Evolutionary conservation across 345 rosid species (phyloP).

Genomic region (Carallia brachiata): DNA sequence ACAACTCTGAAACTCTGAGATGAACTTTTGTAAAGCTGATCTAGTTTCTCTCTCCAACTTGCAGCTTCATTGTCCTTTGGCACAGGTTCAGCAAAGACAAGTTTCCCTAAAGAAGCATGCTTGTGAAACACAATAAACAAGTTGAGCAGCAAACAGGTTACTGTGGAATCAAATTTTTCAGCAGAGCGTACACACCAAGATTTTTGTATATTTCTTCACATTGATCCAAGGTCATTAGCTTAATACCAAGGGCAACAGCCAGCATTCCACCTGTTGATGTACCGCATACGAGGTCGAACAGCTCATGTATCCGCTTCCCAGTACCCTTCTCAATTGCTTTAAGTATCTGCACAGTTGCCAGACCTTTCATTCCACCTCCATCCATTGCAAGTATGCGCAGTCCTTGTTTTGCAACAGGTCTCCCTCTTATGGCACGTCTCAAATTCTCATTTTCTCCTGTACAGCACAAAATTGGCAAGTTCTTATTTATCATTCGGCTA

Average conservation of each 20-base stretch:
- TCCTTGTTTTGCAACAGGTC: conserved; percentile 88
- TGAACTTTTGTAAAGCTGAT: conserved; percentile 97
- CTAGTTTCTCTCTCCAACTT: conserved; percentile 97
- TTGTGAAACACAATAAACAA: conserved; percentile 16
- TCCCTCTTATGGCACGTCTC: conserved; percentile 87
- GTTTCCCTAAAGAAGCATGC: conserved; percentile 63
- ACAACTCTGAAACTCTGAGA: conserved; percentile 99
- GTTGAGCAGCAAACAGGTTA: conserved; percentile 6
- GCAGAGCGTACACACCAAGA: conserved; percentile 56
- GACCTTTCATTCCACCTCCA: conserved; percentile 99
- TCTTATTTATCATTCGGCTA: conserved; percentile 1
- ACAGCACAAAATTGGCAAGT: conserved; percentile 17
- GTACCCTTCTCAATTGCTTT: conserved; percentile 96
- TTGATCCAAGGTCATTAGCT: conserved; percentile 78
- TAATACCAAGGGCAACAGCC: conserved; percentile 92
- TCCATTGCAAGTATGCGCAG: conserved; percentile 97
- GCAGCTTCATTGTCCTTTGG: conserved; percentile 98
- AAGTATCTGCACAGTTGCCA: conserved; percentile 95
- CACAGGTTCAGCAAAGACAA: conserved; percentile 93
- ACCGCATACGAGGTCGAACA: conserved; percentile 95
- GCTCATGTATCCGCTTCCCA: conserved; percentile 93
- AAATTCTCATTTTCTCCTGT: conserved; percentile 92
- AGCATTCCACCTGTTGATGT: conserved; percentile 99
- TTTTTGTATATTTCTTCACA: conserved; percentile 98
- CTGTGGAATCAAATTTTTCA: conserved; percentile 6